Evolutionary conservation across 1,284 basidiomycete genomes (phyloP).

Genomic region (Pseudozyma sp.): DNA sequence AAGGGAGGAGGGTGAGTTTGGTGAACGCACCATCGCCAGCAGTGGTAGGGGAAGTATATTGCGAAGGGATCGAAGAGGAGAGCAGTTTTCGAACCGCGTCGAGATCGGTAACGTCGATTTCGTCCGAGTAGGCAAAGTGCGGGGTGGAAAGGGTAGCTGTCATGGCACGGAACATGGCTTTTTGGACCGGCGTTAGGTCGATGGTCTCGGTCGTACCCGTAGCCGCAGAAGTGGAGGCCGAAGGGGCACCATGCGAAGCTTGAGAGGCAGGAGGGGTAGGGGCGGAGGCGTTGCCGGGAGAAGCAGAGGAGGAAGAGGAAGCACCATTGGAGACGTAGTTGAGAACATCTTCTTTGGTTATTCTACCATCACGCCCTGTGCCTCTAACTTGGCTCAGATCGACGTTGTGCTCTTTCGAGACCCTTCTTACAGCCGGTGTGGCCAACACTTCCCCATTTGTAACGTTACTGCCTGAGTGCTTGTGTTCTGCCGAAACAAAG

Average conservation of each 20-base stretch:
- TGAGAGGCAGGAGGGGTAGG: not conserved
- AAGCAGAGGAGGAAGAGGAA: slow-evolving; percentile 5
- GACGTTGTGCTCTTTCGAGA: slow-evolving; percentile 77
- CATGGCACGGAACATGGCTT: slow-evolving; percentile 69
- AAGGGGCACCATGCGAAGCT: not conserved
- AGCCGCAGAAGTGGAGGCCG: not conserved
- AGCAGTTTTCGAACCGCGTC: slow-evolving; percentile 79
- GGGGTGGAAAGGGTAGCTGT: slow-evolving; percentile 73
- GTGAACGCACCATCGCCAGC: slow-evolving; percentile 49
- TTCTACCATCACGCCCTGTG: slow-evolving; percentile 79
- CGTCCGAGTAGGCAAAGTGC: slow-evolving; percentile 79
- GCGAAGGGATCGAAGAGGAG: slow-evolving; percentile 77
- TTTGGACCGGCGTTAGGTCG: slow-evolving; percentile 58
- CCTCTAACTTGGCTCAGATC: slow-evolving; percentile 75
- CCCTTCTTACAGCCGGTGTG: slow-evolving; percentile 81
- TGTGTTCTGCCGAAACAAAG: slow-evolving; percentile 38
- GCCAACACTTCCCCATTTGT: slow-evolving; percentile 70
- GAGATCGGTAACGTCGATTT: slow-evolving; percentile 83
- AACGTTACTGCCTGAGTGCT: slow-evolving; percentile 10
- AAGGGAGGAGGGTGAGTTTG: slow-evolving; percentile 82
- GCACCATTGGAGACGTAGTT: slow-evolving; percentile 25
- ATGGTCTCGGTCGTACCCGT: slow-evolving; percentile 26
- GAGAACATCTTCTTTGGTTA: slow-evolving; percentile 79
- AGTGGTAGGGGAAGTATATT: slow-evolving; percentile 7
- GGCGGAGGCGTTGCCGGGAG: not conserved